A percentile compares a stretch with the other conserved stretches of the same genome.
Conservation (phyloP, 169 alveolate genomes). For the Cryptosporidium sp. region DNA sequence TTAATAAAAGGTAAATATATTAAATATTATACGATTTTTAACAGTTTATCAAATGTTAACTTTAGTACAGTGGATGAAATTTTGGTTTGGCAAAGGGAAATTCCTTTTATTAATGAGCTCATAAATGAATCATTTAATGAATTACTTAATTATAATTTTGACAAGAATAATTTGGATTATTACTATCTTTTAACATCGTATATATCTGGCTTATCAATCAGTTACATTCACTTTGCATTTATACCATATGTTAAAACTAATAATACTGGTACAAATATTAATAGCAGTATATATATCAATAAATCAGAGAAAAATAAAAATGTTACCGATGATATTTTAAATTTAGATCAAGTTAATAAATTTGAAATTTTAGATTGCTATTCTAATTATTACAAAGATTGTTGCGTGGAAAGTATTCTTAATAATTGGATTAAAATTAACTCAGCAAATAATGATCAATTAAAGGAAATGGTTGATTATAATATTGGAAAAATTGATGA, state of each 20-base stretch:
- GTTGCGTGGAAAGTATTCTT: constrained; percentile 25
- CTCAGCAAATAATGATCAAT: neutral
- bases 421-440: constrained; percentile 34
- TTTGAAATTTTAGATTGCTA: constrained; percentile 11
- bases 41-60: constrained; percentile 29
- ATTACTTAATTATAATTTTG: neutral
- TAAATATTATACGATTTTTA: constrained; percentile 31
- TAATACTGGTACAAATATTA: neutral
- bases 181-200: constrained; percentile 31
- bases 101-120: constrained; percentile 53
- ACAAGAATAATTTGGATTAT: constrained; percentile 11
- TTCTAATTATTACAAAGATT: constrained; percentile 48
- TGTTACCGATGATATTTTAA: neutral
- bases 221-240: constrained; percentile 49
- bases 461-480: constrained; percentile 5
- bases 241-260: constrained; percentile 20
- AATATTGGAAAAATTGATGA: constrained; percentile 8
- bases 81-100: constrained; percentile 70
- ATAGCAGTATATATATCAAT: neutral
- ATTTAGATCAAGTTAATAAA: neutral
- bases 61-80: constrained; percentile 45
- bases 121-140: constrained; percentile 58
- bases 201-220: constrained; percentile 48
- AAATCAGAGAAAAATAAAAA: neutral
- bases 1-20: neutral